These are phyloP conservation scores for Prillingera fragicola DNA, from an alignment of 1,284 basidiomycete species.

Conservation along the genomic window DNA sequence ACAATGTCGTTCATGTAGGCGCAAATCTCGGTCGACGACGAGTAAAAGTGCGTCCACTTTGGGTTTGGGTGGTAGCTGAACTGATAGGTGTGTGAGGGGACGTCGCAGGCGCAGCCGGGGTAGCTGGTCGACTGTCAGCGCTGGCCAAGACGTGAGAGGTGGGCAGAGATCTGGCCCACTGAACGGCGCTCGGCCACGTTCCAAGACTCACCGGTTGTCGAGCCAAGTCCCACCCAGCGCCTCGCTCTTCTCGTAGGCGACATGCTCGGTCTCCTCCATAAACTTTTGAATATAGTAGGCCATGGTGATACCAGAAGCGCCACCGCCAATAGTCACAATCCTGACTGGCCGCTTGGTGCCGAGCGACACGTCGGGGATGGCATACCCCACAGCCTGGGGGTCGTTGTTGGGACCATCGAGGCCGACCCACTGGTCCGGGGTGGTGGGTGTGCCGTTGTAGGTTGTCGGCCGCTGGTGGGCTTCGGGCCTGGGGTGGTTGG, in stretches of 20 bases:
- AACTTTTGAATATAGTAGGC: constrained; percentile 12
- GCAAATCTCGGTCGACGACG: constrained; percentile 26
- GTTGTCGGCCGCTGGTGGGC: too few relatives aligned
- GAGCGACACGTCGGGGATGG: constrained; percentile 5
- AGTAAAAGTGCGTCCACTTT: constrained; percentile 26
- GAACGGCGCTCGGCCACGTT: background rate
- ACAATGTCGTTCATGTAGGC: constrained; percentile 26
- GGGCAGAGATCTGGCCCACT: constrained; percentile 13
- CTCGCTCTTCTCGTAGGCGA: constrained; percentile 9
- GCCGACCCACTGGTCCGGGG: too few relatives aligned
- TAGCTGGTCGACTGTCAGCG: constrained; percentile 21
- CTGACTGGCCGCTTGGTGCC: constrained; percentile 6
- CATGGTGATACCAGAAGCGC: constrained; percentile 12
- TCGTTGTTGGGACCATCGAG: constrained; percentile 7
- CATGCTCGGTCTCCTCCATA: constrained; percentile 8
- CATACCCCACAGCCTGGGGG: constrained; percentile 12
- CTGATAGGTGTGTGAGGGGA: constrained; percentile 31
- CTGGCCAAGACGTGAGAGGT: too few relatives aligned
- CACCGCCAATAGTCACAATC: constrained; percentile 12
- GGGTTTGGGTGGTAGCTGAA: constrained; percentile 25
- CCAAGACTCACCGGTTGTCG: constrained; percentile 14
- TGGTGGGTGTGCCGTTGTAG: too few relatives aligned
- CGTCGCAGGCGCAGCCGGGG: constrained; percentile 33
- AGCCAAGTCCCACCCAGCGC: constrained; percentile 16
- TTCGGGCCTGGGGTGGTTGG: too few relatives aligned